Evolutionary conservation across 306 rosid species (phyloP).

Genomic region (Ormosia semicastrata): DNA sequence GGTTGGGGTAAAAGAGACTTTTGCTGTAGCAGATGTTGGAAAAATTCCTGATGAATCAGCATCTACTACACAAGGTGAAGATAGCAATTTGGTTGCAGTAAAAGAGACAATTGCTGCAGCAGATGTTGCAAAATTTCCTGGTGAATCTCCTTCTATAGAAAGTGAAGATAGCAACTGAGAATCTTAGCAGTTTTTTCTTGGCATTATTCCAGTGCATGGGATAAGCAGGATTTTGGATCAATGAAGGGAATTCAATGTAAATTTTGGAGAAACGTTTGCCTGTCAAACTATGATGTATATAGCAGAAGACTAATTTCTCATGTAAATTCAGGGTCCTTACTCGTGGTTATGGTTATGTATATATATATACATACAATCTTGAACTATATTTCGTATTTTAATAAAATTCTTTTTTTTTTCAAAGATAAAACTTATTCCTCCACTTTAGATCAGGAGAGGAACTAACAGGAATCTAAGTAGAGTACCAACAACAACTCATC

Average conservation of each 20-base stretch:
- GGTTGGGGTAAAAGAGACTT: slow-evolving; percentile 24
- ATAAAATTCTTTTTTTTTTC: background rate
- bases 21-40: slow-evolving; percentile 14
- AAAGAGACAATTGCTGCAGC: slow-evolving; percentile 19
- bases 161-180: slow-evolving; percentile 17
- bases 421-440: background rate
- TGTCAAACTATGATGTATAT: background rate
- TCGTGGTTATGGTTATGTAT: background rate
- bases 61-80: background rate
- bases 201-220: background rate
- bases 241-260: background rate
- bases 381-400: background rate
- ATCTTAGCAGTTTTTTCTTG: slow-evolving; percentile 3
- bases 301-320: background rate
- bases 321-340: background rate
- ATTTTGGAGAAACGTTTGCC: slow-evolving; percentile 9
- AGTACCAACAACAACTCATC: too few species aligned
- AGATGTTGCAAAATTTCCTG: background rate
- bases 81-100: background rate
- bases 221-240: background rate
- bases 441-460: background rate
- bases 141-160: slow-evolving; percentile 12
- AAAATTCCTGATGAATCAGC: slow-evolving; percentile 4
- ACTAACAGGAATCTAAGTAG: background rate
- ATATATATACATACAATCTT: background rate